These are phyloP conservation scores for Boletus bicolor DNA, from an alignment of 768 basidiomycete species.

Conservation along the genomic window DNA sequence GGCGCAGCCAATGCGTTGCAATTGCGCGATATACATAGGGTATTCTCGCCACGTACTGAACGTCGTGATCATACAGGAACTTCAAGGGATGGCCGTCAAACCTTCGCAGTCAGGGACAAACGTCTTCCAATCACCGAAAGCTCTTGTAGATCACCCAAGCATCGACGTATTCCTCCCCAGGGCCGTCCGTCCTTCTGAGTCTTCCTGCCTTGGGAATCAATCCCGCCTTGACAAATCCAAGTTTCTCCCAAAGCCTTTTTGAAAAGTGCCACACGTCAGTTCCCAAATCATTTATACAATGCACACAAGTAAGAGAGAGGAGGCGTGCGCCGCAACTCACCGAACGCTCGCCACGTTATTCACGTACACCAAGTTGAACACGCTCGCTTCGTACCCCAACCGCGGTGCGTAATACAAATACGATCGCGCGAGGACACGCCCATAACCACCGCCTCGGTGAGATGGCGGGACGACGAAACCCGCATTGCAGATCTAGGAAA, in stretches of 20 bases:
- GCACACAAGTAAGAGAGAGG: neutral
- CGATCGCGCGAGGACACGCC: conserved; percentile 67
- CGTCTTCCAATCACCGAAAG: conserved; percentile 42
- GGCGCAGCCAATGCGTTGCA: neutral
- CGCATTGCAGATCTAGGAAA: conserved; percentile 74
- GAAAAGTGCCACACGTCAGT: neutral
- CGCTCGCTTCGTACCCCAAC: conserved; percentile 72
- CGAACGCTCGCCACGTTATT: conserved; percentile 75
- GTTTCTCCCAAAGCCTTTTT: conserved; percentile 67
- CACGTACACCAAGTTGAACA: conserved; percentile 90
- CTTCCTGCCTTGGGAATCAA: conserved; percentile 74
- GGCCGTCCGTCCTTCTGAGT: conserved; percentile 60
- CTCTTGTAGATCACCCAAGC: conserved; percentile 83
- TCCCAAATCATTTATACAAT: neutral
- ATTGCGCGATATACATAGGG: neutral
- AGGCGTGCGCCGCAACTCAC: conserved; percentile 29
- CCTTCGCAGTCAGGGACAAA: no score
- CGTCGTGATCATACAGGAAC: no score
- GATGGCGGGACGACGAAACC: conserved; percentile 77
- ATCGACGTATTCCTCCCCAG: conserved; percentile 84
- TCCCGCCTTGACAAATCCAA: conserved; percentile 79
- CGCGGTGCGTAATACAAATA: conserved; percentile 79
- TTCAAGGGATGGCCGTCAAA: no score
- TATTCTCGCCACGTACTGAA: no score
- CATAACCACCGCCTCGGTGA: conserved; percentile 65